Percentiles rank a stretch among this genome's conserved stretches.
Conservation (phyloP, 2,329 filamentous ascomycete genomes). For the Bretziella fagacearum region DNA sequence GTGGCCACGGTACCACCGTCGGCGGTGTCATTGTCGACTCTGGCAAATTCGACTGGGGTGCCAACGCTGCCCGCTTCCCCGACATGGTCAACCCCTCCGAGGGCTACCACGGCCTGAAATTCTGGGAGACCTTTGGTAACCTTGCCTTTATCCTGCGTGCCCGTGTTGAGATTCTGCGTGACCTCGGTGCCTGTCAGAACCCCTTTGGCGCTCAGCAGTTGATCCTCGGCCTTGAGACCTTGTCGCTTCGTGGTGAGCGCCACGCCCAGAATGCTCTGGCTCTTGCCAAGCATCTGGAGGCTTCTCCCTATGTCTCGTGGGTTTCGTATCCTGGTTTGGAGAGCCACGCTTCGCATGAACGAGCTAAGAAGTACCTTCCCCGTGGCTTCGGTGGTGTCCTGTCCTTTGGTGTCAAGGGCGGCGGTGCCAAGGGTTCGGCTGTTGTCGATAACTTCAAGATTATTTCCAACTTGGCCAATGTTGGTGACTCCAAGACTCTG, state of each 20-base stretch:
- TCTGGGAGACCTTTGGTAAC: conserved; percentile 80
- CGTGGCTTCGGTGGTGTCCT: conserved; percentile 79
- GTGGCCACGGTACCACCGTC: conserved; percentile 84
- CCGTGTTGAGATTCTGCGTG: conserved; percentile 77
- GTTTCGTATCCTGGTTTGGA: conserved; percentile 83
- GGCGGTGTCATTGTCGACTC: conserved; percentile 73
- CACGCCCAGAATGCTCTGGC: conserved; percentile 71
- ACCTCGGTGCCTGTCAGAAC: conserved; percentile 67
- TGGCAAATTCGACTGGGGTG: conserved; percentile 89
- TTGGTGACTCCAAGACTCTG: conserved; percentile 86
- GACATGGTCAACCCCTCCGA: conserved; percentile 79
- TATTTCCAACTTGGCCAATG: conserved; percentile 90
- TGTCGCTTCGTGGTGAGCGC: conserved; percentile 70
- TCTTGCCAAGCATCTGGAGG: conserved; percentile 68
- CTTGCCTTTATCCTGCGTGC: conserved; percentile 71
- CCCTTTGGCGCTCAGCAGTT: conserved; percentile 90
- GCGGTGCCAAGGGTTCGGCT: conserved; percentile 63
- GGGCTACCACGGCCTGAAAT: conserved; percentile 85
- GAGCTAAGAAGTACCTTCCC: conserved; percentile 74
- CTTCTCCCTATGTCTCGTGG: conserved; percentile 72
- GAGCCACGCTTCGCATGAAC: conserved; percentile 61
- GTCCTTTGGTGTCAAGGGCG: conserved; percentile 86
- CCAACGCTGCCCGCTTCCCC: conserved; percentile 68
- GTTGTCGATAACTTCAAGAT: conserved; percentile 91
- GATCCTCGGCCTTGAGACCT: conserved; percentile 73